Percentiles rank a stretch among this genome's conserved stretches.
Conservation (phyloP, 106 monocot genomes). For the Hemerocallis citrina region DNA sequence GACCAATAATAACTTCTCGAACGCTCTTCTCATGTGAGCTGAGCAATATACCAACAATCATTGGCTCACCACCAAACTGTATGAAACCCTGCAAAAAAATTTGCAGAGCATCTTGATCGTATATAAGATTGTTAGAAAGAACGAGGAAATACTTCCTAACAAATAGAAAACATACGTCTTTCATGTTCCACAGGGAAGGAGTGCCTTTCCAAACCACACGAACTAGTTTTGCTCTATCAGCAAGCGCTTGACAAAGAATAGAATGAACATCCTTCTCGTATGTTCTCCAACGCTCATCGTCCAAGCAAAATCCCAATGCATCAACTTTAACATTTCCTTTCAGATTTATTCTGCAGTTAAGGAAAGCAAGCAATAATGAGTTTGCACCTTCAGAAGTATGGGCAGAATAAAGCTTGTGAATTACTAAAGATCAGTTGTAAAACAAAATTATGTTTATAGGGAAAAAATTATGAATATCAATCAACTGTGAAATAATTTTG, state of each 20-base stretch:
- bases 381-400: not conserved
- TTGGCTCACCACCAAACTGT: slow-evolving; percentile 56
- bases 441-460: too few relatives aligned
- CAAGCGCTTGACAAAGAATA: slow-evolving; percentile 49
- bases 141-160: not conserved
- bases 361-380: not conserved
- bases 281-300: slow-evolving; percentile 68
- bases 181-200: slow-evolving; percentile 66
- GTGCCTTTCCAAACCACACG: slow-evolving; percentile 61
- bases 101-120: not conserved
- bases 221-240: slow-evolving; percentile 68
- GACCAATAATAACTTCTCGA: slow-evolving; percentile 75
- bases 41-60: slow-evolving; percentile 61
- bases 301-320: slow-evolving; percentile 49
- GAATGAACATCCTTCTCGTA: slow-evolving; percentile 56
- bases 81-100: slow-evolving; percentile 52
- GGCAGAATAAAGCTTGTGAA: not conserved
- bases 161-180: slow-evolving; percentile 42
- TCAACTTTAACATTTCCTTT: slow-evolving; percentile 33
- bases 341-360: slow-evolving; percentile 59
- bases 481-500: not conserved
- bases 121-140: not conserved
- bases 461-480: too few relatives aligned
- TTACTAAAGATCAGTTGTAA: too few relatives aligned
- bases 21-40: slow-evolving; percentile 57